A percentile compares a stretch with the other conserved stretches of the same genome.
These are phyloP conservation scores for Ascobolus immersus DNA, from an alignment of 495 filamentous ascomycete genomes.

Conservation along the genomic window DNA sequence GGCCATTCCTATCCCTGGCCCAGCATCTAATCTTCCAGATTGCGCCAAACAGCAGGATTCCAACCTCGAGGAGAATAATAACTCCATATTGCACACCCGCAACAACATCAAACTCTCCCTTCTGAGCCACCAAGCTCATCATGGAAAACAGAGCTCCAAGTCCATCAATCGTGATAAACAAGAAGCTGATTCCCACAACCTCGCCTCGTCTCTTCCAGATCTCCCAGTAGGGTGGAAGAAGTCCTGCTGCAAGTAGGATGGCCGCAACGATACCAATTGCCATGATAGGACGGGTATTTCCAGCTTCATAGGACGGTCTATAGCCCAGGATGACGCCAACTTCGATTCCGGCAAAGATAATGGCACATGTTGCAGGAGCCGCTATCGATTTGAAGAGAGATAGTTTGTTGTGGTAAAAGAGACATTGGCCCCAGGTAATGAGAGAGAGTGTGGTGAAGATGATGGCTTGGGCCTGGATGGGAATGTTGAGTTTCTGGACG, in stretches of 20 bases:
- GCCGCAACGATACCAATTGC: constrained; percentile 35
- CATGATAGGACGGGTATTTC: constrained; percentile 27
- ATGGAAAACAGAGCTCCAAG: constrained; percentile 50
- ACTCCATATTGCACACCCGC: constrained; percentile 45
- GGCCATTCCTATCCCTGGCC: no score
- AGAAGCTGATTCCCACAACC: constrained; percentile 27
- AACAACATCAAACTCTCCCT: constrained; percentile 42
- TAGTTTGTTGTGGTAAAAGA: constrained; percentile 21
- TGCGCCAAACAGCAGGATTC: constrained; percentile 44
- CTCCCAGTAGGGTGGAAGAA: constrained; percentile 48
- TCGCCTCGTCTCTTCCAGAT: constrained; percentile 42
- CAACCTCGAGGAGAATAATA: constrained; percentile 38
- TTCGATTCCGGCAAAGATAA: constrained; percentile 32
- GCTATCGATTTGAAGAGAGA: neutral
- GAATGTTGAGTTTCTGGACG: constrained; percentile 43
- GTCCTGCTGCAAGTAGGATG: constrained; percentile 30
- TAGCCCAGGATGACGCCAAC: constrained; percentile 36
- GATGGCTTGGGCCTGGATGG: constrained; percentile 50
- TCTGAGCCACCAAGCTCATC: constrained; percentile 45
- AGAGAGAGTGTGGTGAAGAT: constrained; percentile 38
- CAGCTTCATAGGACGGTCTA: constrained; percentile 25
- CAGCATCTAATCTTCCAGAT: no score
- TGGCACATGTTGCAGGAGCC: constrained; percentile 13
- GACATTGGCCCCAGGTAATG: constrained; percentile 43
- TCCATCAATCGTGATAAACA: constrained; percentile 44